Base-by-base conservation (phyloP, 2,329 filamentous ascomycete species). In the Microdochium trichocladiopsis region DNA sequence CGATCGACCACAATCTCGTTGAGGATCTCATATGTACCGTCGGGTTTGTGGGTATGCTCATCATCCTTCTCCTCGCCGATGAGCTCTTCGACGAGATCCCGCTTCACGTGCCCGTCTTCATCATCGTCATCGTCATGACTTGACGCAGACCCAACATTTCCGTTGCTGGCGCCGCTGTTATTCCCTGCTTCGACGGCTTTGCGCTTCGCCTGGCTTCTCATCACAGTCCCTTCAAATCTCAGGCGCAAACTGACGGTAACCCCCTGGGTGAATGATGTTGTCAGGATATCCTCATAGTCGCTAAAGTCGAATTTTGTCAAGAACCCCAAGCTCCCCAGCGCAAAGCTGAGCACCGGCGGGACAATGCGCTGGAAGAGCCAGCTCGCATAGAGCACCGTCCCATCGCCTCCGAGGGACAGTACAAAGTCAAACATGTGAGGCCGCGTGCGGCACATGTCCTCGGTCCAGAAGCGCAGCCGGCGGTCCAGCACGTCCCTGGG, bases 1-100 rank as follows among this genome's bases (percentile, higher is more conserved):
- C 94, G 81, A 64, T 99, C 94, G 25, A 97, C 83, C 9, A 99
- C 93, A n/a, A 97, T 84, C 66, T 99, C 94, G 62, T 99, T 99
- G 56, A 99, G 73, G 53, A 97, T 95, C 68, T 96, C 90, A 66
- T 86, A 90, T 1, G 88, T 92, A 37, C 84, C 83, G 60, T 94
- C 90, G 0, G 92, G 92, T 43, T 76, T 80, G 72, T 97, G 94
- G 0, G 93, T 97, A 59, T 86, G 83, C 60, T 88, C 84, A 61
- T 95, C 88, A 47, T 92, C 90, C 48, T 82, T 83, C 71, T 93
- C 90, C 64, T 93, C 88, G 4, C 90, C 92, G 49, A 96, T 86
- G 48, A 97, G 71, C 65, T 97, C 92, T 65, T 96, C 92, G 1
- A 96, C 87, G 8, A 97, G 71, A 68, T 95, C 88, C 56, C 86